Conservation (phyloP, 805 yeast genomes). For the Saccharomycopsis amapae region DNA sequence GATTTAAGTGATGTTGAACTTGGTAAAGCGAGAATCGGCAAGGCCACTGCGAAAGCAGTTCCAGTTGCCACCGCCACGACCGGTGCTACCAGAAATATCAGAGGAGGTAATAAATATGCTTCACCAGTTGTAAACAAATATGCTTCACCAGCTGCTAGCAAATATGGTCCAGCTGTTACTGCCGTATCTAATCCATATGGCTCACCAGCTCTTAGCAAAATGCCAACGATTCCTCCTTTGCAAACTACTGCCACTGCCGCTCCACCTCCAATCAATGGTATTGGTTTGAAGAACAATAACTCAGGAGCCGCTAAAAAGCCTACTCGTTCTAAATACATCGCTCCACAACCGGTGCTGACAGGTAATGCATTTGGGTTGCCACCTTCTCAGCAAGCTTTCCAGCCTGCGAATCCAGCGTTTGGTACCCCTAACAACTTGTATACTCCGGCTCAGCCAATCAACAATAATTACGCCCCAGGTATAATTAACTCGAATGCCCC, state of each 20-base stretch:
- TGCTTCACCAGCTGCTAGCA: not conserved
- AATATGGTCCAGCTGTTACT: not conserved
- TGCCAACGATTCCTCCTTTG: slow-evolving; percentile 4
- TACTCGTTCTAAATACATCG: slow-evolving; percentile 25
- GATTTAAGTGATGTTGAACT: slow-evolving; percentile 60
- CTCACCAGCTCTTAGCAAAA: not conserved
- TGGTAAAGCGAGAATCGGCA: slow-evolving; percentile 60
- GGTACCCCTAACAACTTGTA: not conserved
- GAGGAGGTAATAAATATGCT: not conserved
- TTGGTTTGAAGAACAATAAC: too few relatives aligned
- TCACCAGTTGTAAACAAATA: not conserved
- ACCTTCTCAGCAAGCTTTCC: slow-evolving; percentile 6
- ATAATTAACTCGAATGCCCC: not conserved
- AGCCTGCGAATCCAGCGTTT: slow-evolving; percentile 7
- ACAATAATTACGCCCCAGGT: not conserved
- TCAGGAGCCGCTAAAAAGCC: slow-evolving; percentile 27
- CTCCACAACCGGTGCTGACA: slow-evolving; percentile 27
- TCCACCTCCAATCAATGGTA: slow-evolving; percentile 12
- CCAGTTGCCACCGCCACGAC: slow-evolving; percentile 19
- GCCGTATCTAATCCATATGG: not conserved
- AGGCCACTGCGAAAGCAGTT: slow-evolving; percentile 20
- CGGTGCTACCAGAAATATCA: slow-evolving; percentile 2
- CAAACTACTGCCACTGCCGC: slow-evolving; percentile 16
- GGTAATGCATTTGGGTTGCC: slow-evolving; percentile 22
- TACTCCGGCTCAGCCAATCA: not conserved